phyloP scores from a whole-genome alignment of 208 protist genomes.

The Crithidia fasciculata region DNA sequence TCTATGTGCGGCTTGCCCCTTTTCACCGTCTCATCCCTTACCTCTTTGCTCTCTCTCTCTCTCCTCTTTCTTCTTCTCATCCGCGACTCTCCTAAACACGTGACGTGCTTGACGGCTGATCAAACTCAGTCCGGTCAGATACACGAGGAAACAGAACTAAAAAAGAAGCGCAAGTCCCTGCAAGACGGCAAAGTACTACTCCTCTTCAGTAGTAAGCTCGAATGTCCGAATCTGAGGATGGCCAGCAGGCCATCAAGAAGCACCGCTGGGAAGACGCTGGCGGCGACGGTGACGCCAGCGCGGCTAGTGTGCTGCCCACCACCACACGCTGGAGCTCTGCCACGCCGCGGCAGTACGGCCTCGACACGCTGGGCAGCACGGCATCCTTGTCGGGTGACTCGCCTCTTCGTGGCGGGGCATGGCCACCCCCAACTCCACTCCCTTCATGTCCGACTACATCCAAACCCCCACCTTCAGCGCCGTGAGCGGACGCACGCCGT shows the following conservation, averaged over 20 bases:
- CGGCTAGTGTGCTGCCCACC: slow-evolving; percentile 28
- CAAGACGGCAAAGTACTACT: too few species aligned
- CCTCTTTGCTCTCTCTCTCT: too few species aligned
- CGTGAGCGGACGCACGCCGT: slow-evolving; percentile 40
- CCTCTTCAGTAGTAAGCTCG: too few species aligned
- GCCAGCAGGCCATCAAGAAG: slow-evolving; percentile 49
- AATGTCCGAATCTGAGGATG: slow-evolving; percentile 19
- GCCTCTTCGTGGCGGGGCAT: slow-evolving; percentile 74
- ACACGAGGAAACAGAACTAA: too few species aligned
- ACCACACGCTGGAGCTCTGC: slow-evolving; percentile 75
- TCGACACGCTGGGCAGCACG: slow-evolving; percentile 62
- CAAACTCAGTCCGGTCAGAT: too few species aligned
- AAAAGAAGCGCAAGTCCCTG: too few species aligned
- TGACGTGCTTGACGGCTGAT: too few species aligned
- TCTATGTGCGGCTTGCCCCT: too few species aligned
- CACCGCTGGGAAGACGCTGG: slow-evolving; percentile 70
- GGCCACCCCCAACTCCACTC: slow-evolving; percentile 64
- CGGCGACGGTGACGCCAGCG: slow-evolving; percentile 16
- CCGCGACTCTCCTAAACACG: too few species aligned
- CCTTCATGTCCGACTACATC: slow-evolving; percentile 56
- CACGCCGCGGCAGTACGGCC: slow-evolving; percentile 77
- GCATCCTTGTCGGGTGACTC: slow-evolving; percentile 37
- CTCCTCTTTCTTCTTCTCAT: too few species aligned
- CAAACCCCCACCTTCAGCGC: slow-evolving; percentile 57
- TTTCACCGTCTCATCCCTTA: too few species aligned